These are phyloP conservation scores for Eucalyptus erythrocorys DNA, from an alignment of 345 rosid species.

Conservation along the genomic window DNA sequence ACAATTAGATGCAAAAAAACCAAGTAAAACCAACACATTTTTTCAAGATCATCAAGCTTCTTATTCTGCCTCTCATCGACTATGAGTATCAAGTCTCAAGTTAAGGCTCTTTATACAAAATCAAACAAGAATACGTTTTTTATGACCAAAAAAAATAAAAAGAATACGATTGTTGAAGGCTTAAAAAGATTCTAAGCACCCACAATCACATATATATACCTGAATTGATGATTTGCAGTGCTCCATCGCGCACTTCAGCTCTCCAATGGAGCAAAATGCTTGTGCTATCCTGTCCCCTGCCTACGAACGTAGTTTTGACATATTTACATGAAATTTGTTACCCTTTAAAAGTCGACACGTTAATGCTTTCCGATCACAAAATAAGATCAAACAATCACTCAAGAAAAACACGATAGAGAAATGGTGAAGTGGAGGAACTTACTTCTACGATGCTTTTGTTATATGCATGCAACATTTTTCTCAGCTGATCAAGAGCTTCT, in stretches of 20 bases:
- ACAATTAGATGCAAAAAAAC: neutral
- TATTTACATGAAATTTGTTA: too few relatives aligned
- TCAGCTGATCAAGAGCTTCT: slow-evolving; percentile 37
- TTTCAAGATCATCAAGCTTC: neutral
- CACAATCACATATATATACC: slow-evolving; percentile 13
- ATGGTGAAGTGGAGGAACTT: too few relatives aligned
- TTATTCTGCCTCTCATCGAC: neutral
- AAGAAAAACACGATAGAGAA: too few relatives aligned
- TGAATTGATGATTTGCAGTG: slow-evolving; percentile 58
- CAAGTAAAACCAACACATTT: neutral
- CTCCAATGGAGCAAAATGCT: slow-evolving; percentile 51
- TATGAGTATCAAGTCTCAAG: neutral
- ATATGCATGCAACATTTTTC: too few relatives aligned
- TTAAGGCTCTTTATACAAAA: neutral
- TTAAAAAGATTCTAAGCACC: neutral
- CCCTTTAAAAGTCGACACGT: too few relatives aligned
- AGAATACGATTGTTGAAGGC: neutral
- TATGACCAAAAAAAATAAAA: too few relatives aligned
- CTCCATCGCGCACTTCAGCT: slow-evolving; percentile 32
- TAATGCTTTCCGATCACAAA: too few relatives aligned
- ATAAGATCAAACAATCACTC: too few relatives aligned
- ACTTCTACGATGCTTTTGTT: too few relatives aligned
- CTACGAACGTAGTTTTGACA: too few relatives aligned
- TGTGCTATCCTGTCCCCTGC: too few relatives aligned
- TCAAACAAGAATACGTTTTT: neutral